Conservation (phyloP, 2,329 filamentous ascomycete species). For the Corynespora cassiicola region DNA sequence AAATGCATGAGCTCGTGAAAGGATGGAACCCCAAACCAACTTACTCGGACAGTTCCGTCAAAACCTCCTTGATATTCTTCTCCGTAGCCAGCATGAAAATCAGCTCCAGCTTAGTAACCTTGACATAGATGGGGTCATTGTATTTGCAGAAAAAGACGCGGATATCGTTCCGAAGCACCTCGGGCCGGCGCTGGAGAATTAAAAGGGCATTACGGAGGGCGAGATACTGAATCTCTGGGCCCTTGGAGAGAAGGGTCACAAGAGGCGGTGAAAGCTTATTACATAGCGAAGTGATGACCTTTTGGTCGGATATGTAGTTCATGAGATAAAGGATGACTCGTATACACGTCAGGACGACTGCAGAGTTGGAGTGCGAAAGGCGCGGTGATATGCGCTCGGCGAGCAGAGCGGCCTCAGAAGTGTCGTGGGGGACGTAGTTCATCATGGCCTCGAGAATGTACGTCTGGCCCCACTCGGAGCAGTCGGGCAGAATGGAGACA, state of each 20-base stretch:
- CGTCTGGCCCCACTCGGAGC: conserved; percentile 98
- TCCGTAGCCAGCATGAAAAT: conserved; percentile 99
- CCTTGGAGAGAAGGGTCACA: conserved; percentile 93
- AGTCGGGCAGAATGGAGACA: conserved; percentile 93
- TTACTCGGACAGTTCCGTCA: conserved; percentile 90
- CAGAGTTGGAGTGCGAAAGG: conserved; percentile 94
- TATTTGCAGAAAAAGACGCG: conserved; percentile 99
- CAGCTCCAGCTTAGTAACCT: conserved; percentile 96
- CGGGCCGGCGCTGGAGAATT: conserved; percentile 89
- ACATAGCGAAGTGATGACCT: conserved; percentile 84
- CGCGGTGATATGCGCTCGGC: conserved; percentile 95
- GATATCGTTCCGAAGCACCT: conserved; percentile 95
- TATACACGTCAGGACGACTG: conserved; percentile 94
- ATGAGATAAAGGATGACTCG: conserved; percentile 96
- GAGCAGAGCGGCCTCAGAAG: conserved; percentile 82
- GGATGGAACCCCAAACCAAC: conserved; percentile 22
- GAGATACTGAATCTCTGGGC: conserved; percentile 97
- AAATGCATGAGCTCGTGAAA: not conserved
- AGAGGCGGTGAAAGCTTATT: conserved; percentile 93
- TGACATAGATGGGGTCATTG: conserved; percentile 99
- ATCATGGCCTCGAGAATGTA: conserved; percentile 98
- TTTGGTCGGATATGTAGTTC: conserved; percentile 96
- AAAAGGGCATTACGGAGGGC: conserved; percentile 91
- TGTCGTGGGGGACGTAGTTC: conserved; percentile 95
- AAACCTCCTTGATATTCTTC: conserved; percentile 91